Conservation (phyloP, 352 stramenopile species). For the Globisporangium nagaii region DNA sequence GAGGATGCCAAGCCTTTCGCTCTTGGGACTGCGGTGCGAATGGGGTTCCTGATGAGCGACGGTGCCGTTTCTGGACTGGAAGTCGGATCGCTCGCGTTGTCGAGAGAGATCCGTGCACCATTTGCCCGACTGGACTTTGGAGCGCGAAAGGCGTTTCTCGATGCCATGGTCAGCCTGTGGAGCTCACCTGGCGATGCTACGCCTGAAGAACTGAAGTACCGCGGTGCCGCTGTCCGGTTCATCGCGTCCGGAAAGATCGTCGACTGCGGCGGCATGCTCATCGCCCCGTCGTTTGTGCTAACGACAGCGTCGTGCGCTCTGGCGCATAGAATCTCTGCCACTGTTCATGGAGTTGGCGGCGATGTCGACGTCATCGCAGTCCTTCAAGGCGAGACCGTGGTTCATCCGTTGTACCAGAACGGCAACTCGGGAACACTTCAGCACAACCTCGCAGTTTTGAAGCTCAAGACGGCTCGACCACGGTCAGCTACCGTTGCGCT, state of each 20-base stretch:
- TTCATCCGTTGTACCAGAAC: background rate
- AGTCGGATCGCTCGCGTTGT: background rate
- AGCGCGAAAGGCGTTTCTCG: background rate
- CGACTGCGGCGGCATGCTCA: slow-evolving; percentile 3
- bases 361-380: background rate
- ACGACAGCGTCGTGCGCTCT: slow-evolving; percentile 2
- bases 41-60: background rate
- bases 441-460: slow-evolving; percentile 1
- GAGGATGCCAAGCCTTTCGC: background rate
- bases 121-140: background rate
- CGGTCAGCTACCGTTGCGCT: background rate
- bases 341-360: too few species aligned
- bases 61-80: background rate
- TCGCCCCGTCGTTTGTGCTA: slow-evolving; percentile 2
- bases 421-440: background rate
- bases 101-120: background rate
- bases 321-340: background rate
- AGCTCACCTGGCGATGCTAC: background rate
- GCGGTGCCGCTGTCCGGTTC: background rate
- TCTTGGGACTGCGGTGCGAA: background rate
- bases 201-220: background rate
- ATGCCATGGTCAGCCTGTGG: background rate
- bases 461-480: background rate
- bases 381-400: background rate
- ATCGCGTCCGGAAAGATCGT: background rate